A percentile compares a stretch with the other conserved stretches of the same genome.
Conservation (phyloP, 2,329 filamentous ascomycete genomes). For the Sporothrix curviconia region DNA sequence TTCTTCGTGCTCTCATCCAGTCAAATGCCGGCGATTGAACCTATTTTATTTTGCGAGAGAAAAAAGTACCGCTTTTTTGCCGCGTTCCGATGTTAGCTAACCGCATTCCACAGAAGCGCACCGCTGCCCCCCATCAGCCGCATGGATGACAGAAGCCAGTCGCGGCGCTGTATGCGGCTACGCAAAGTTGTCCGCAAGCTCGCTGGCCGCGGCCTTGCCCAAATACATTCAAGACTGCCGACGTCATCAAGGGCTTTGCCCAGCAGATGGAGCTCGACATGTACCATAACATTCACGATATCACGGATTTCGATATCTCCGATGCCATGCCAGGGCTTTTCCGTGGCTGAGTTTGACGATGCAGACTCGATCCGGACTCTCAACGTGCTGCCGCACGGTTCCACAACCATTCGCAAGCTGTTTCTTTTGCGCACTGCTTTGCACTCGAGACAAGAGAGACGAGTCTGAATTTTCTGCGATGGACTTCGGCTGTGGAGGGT, state of each 20-base stretch:
- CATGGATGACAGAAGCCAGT: slow-evolving; percentile 75
- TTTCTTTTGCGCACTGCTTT: slow-evolving; percentile 82
- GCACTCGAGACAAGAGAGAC: slow-evolving; percentile 78
- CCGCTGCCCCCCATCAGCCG: slow-evolving; percentile 88
- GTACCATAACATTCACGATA: slow-evolving; percentile 85
- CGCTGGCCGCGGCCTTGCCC: slow-evolving; percentile 63
- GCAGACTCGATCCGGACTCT: slow-evolving; percentile 70
- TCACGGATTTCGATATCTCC: slow-evolving; percentile 64
- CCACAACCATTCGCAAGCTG: slow-evolving; percentile 72
- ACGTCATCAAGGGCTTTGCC: slow-evolving; percentile 63
- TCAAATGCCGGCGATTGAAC: not conserved
- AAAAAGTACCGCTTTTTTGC: no score
- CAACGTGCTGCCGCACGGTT: slow-evolving; percentile 77
- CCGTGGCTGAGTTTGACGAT: slow-evolving; percentile 65
- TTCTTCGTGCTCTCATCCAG: no score
- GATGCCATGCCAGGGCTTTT: slow-evolving; percentile 60
- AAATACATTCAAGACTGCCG: slow-evolving; percentile 65
- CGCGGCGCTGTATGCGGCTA: slow-evolving; percentile 70
- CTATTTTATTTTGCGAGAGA: no score
- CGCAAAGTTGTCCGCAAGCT: slow-evolving; percentile 67
- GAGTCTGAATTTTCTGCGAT: slow-evolving; percentile 69
- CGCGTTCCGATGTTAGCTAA: slow-evolving; percentile 8
- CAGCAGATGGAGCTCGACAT: slow-evolving; percentile 79
- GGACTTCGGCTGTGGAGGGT: slow-evolving; percentile 70
- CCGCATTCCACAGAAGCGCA: slow-evolving; percentile 55